Percentiles rank a stretch among this genome's conserved stretches.
phyloP scores from a whole-genome alignment of 2,329 filamentous ascomycete genomes.

The Nemania serpens region DNA sequence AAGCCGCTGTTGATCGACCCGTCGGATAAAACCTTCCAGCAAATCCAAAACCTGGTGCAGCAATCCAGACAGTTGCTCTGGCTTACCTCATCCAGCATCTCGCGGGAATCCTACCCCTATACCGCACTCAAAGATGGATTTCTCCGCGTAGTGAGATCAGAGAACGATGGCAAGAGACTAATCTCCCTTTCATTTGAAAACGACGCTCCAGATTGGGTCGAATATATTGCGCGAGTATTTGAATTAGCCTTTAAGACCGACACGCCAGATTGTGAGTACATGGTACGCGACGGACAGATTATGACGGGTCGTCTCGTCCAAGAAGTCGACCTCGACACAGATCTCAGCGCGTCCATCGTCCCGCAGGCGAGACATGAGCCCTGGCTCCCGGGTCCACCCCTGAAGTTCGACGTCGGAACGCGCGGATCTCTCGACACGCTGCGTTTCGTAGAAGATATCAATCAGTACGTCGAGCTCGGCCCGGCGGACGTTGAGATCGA shows the following conservation, averaged over 20 bases:
- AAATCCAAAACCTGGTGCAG: neutral
- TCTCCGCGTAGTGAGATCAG: neutral
- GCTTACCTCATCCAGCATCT: neutral
- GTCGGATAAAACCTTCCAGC: neutral
- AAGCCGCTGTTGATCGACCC: neutral
- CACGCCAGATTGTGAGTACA: neutral
- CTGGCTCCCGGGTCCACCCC: neutral
- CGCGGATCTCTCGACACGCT: conserved; percentile 2
- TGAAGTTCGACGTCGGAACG: neutral
- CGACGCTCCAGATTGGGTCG: too few relatives aligned
- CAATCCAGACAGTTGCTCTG: neutral
- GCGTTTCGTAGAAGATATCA: neutral
- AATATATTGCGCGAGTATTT: too few relatives aligned
- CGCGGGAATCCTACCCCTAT: neutral
- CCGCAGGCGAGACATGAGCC: neutral
- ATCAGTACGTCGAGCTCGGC: neutral
- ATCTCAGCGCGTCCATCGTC: neutral
- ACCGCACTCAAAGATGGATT: neutral
- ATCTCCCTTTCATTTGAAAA: neutral
- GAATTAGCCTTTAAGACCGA: too few relatives aligned
- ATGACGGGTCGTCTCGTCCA: neutral
- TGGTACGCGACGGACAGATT: neutral
- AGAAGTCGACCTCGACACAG: neutral
- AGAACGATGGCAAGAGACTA: neutral
- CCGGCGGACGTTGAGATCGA: conserved; percentile 30